Evolutionary conservation across 352 stramenopile species (phyloP), one percentile per base, ranked within the genome.

Genomic region (Pythium brachiatum): DNA sequence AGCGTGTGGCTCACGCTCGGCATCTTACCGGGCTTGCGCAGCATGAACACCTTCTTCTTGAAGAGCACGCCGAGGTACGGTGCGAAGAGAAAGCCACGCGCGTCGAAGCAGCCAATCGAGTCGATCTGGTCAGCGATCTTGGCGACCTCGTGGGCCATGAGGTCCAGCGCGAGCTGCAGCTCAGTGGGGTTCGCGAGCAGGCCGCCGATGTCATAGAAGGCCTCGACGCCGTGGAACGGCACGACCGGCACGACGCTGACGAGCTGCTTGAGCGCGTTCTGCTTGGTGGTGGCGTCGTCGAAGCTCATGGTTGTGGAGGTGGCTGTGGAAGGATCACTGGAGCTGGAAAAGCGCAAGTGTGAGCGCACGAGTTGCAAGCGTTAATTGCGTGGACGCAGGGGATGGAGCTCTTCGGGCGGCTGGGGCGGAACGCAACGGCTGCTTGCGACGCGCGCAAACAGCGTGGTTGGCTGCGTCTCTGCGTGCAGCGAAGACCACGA

Each of bases 21-120:
- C 88, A 99, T 98, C 76, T 99, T 99, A 41, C 95, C 94, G 32
- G 92, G 89, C 76, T 99, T 99, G 64, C 97, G 87, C 70, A 99
- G 92, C 96, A 99, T 99, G 68, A 99, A 97, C 69, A 99, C 98
- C 23, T 95, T 96, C 70, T 98, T 98, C 57, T 97, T 88, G 63
- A 99, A 88, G n/a, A 80, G 83, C 47, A 97, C 79, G 18, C 94
- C 97, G 55, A 99, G 80, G 53, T 97, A 96, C 51, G 97, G 96
- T 21, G 92, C 96, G 48, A 99, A 94, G 26, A 99, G 78, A 65
- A 99, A 99, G n/a, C 96, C 96, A 34, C 97, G 88, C 44, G 96
- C 96, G 74, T 99, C 96, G 57, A 99, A 90, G 75, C 94, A 96
- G 57, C 90, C 89, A 48, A 98, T 97, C 50, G 75, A 76, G 68